Evolutionary conservation across 2,329 filamentous ascomycete species (phyloP), one percentile per base, ranked within the genome.

Genomic region (Fusarium sp.): DNA sequence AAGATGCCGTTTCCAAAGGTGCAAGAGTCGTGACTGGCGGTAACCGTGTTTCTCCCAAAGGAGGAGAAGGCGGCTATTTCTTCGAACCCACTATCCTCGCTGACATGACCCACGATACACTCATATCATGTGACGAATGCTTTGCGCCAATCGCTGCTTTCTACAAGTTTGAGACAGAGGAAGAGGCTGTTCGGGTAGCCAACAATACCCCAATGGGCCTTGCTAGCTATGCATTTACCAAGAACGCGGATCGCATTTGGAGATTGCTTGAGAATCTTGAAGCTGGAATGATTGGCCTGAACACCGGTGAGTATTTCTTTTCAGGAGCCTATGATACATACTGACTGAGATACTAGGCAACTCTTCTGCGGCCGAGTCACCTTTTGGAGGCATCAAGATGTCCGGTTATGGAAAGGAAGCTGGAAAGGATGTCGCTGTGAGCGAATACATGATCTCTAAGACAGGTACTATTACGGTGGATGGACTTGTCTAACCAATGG

Each of bases 401-500:
- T 72, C 59, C 4, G 70, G 70, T 0, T 70, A 70, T 24, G 66
- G 70, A 0, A 72, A 72, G 33, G 70, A 72, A 26, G 52, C 82
- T 48, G 81, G 81, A 26, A 82, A 82, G 49, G 81, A 83, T 9
- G 76, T 82, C 4, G 81, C 81, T 0, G 76, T 83, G 7, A 77
- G 80, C 20, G 81, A 83, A 53, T 83, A 80, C 24, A 74, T 83
- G 23, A 75, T 83, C 18, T 80, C 80, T 0, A 83, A 83, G 71
- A 81, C 79, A 0, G 67, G 37, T 0, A 69, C 66, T 0, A 23
- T 69, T 0, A 63, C 52, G 8, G 8, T 69, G 0, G 13, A 68
- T 2, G 64, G 57, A 0, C 24, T 64, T n/a, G 9, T 43, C 15
- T 52, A 29, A 7, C 8, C 8, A 15, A 9, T 20, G 5, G 9